Conservation (phyloP, 2,329 filamentous ascomycete species). For the Fusarium subtropicale region DNA sequence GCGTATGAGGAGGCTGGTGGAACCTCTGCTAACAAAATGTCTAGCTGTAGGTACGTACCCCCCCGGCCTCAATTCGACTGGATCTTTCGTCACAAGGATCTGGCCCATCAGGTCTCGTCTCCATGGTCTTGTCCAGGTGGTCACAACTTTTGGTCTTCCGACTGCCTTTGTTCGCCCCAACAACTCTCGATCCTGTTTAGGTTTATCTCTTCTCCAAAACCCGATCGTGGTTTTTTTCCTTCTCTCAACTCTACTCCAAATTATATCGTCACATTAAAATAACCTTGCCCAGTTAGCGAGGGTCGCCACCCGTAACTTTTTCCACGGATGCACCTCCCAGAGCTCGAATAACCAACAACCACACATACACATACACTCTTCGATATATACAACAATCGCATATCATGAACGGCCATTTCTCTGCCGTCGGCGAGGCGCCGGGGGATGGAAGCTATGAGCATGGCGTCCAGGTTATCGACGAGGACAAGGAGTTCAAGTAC, state of each 20-base stretch:
- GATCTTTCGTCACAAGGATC: slow-evolving; percentile 40
- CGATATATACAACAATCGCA: slow-evolving; percentile 38
- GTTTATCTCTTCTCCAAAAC: background rate
- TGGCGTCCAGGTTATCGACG: slow-evolving; percentile 95
- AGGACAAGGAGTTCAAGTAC: slow-evolving; percentile 95
- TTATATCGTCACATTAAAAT: slow-evolving; percentile 17
- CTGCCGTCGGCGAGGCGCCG: slow-evolving; percentile 75
- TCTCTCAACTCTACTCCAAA: background rate
- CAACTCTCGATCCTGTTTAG: slow-evolving; percentile 25
- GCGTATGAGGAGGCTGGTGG: slow-evolving; percentile 25
- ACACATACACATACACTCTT: slow-evolving; percentile 9
- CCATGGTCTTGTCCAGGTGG: slow-evolving; percentile 42
- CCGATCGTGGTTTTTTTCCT: background rate
- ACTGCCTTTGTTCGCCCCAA: slow-evolving; percentile 40
- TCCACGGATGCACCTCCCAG: slow-evolving; percentile 39
- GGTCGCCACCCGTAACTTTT: slow-evolving; percentile 27
- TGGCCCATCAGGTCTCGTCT: slow-evolving; percentile 23
- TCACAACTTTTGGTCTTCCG: slow-evolving; percentile 45
- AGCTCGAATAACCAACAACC: slow-evolving; percentile 18
- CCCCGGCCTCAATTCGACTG: slow-evolving; percentile 13
- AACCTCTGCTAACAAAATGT: slow-evolving; percentile 11
- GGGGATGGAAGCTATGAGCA: slow-evolving; percentile 80
- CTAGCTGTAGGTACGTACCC: slow-evolving; percentile 32
- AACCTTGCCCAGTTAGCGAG: slow-evolving; percentile 20
- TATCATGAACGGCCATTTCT: slow-evolving; percentile 84